Evolutionary conservation across 2,329 filamentous ascomycete genomes (phyloP).

Genomic region (Aspergillus cejpii): DNA sequence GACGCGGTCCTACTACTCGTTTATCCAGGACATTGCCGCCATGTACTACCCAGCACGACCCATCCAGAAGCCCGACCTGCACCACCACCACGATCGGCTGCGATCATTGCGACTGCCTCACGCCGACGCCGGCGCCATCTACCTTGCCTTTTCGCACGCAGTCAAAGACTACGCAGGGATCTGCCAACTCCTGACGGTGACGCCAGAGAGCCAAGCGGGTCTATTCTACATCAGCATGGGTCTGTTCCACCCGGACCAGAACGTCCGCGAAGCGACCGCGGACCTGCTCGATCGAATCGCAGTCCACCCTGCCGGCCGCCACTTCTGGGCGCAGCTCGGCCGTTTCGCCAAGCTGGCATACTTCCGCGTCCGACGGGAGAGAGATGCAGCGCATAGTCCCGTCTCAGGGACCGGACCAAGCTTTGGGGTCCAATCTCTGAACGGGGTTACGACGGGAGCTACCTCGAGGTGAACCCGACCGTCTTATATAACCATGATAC

Average conservation of each 20-base stretch:
- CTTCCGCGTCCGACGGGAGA: conserved; percentile 66
- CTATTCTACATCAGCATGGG: conserved; percentile 88
- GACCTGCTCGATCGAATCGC: conserved; percentile 75
- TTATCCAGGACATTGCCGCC: conserved; percentile 63
- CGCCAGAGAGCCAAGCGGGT: conserved; percentile 77
- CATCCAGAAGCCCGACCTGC: conserved; percentile 57
- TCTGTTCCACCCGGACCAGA: conserved; percentile 78
- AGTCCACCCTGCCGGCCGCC: conserved; percentile 80
- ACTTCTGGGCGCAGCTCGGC: conserved; percentile 84
- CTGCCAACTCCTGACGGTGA: conserved; percentile 71
- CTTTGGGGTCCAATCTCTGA: conserved; percentile 30
- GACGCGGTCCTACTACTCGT: conserved; percentile 91
- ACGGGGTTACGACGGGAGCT: conserved; percentile 33
- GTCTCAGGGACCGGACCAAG: conserved; percentile 18
- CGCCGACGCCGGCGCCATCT: conserved; percentile 73
- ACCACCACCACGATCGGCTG: conserved; percentile 87
- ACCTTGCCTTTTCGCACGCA: conserved; percentile 68
- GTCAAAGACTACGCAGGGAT: conserved; percentile 79
- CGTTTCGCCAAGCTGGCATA: conserved; percentile 84
- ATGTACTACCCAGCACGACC: conserved; percentile 35
- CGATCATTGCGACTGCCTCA: conserved; percentile 72
- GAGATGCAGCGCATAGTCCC: conserved; percentile 30
- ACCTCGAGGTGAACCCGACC: conserved; percentile 22
- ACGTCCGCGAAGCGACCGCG: conserved; percentile 70
- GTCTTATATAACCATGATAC: background rate